Evolutionary conservation across 177 flowering plant genomes (phyloP), one percentile per base, ranked within the genome.

Genomic region (Telopea speciosissima): DNA sequence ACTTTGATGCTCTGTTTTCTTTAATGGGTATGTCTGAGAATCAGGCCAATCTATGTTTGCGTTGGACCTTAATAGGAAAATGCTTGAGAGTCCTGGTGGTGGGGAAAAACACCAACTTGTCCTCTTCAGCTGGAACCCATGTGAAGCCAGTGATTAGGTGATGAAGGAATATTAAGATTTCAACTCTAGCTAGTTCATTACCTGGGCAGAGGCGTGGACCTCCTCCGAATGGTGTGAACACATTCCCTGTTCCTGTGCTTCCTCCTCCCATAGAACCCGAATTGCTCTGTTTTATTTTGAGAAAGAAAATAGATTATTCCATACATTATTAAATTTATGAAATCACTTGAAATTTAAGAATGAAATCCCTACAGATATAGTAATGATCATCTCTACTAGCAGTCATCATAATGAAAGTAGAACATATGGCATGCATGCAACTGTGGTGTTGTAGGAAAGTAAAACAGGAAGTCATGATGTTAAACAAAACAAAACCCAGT

Each of bases 151-250:
- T 91, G 77, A 91, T 85, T 2, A 95, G 69, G 68, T 83, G 91
- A 75, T 93, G 98, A 26, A 95, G 92, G 83, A 95, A 95, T 71
- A 93, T 90, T 0, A 94, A 87, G 75, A 93, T 86, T 68, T 77
- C 86, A 9, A 90, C 97, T 74, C 96, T 83, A 6, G 95, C 96
- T 22, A 95, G 90, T 81, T 95, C 97, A 59, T 87, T 85, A 0
- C 97, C 99, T 0, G 99, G 99, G 79, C 99, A 95, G 1, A 92
- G 80, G 74, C 99, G 72, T 8, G 91, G 91, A 8, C 99, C 99
- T 9, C 97, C 97, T 67, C 97, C 99, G 52, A 93, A 95, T 9
- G 98, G 99, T 0, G 88, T 86, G 79, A 81, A 95, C 26, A 84
- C 78, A 70, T 81, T 86, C 16, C 75, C 81, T 0, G 84, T 63